Evolutionary conservation across 441 rosid genomes (phyloP), one percentile per base, ranked within the genome.

Genomic region (Bruguiera hainesii): DNA sequence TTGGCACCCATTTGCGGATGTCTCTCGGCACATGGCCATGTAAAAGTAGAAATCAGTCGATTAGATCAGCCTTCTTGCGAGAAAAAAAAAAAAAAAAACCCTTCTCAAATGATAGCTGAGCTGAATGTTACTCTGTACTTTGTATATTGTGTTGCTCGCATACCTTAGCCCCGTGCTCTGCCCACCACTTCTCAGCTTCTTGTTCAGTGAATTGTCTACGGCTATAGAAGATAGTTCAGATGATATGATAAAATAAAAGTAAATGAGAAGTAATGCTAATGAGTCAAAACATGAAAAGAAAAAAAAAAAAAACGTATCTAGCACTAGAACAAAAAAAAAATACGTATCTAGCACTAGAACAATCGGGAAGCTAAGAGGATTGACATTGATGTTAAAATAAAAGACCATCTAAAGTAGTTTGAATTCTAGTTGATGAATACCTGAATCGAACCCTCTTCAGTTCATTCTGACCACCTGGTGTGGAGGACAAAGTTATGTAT

Each of bases 141-240:
- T 46, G 60, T 79, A 90, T 79, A 69, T 79, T 81, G 70, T 89
- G 85, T 64, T 85, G 75, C 75, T 90, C 88, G 2, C 83, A 85
- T 42, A 88, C 80, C 73, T 74, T 78, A 76, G 74, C 61, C 19
- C 85, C 93, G 70, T 93, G 85, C 68, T 85, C 90, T 62, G 79
- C 75, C 98, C 97, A 93, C 97, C 97, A 93, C 49, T 84, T 88
- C 82, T 89, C 90, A 11, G 97, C 97, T 78, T 82, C 73, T 60
- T 85, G 83, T 78, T 90, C 92, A 0, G 80, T 84, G 71, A 89
- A 93, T 31, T 79, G 81, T 77, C 84, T 87, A 56, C 91, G 91
- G 74, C 97, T 90, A 85, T 29, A n/a, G 13, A 70, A 51, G 21
- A 75, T 68, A 65, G 26, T 42, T 13, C 48, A 3, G 15, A 42